A percentile compares a stretch with the other conserved stretches of the same genome.
Conservation (phyloP, 2,329 filamentous ascomycete species). For the Cladosporium sp. region DNA sequence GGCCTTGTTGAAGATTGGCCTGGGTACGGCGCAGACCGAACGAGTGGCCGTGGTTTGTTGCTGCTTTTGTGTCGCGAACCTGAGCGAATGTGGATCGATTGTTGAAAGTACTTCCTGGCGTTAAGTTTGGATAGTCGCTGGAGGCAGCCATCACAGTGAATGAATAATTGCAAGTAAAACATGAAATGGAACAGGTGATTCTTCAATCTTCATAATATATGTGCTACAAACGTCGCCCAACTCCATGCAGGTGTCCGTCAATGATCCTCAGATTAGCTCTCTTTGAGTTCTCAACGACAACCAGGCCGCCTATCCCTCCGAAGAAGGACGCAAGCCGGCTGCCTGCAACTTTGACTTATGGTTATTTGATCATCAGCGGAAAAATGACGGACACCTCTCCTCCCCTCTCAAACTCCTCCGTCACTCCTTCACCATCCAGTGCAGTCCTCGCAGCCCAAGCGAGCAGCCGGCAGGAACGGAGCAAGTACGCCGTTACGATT, state of each 20-base stretch:
- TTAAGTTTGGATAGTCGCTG: too few relatives aligned
- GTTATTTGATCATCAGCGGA: slow-evolving; percentile 14
- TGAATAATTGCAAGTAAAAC: too few relatives aligned
- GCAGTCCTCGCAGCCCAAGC: slow-evolving; percentile 12
- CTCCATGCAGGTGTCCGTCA: background rate
- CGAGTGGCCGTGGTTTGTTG: too few relatives aligned
- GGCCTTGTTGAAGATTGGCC: too few relatives aligned
- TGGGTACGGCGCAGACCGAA: too few relatives aligned
- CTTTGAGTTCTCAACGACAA: slow-evolving; percentile 14
- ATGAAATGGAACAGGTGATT: too few relatives aligned
- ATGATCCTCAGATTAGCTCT: slow-evolving; percentile 15
- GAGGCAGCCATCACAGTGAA: too few relatives aligned
- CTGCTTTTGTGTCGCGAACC: too few relatives aligned
- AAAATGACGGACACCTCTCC: slow-evolving; percentile 6
- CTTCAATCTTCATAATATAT: too few relatives aligned
- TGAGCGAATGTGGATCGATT: too few relatives aligned
- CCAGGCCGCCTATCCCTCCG: slow-evolving; percentile 7
- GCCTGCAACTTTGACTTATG: slow-evolving; percentile 15
- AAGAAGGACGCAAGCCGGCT: slow-evolving; percentile 5
- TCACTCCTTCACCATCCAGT: background rate
- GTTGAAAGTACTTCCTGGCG: too few relatives aligned
- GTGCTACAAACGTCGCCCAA: background rate
- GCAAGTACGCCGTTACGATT: slow-evolving; percentile 13
- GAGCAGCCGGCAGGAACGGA: background rate
- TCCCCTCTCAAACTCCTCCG: background rate